Evolutionary conservation across 805 yeast species (phyloP).

Genomic region (Alloascoidea africana): DNA sequence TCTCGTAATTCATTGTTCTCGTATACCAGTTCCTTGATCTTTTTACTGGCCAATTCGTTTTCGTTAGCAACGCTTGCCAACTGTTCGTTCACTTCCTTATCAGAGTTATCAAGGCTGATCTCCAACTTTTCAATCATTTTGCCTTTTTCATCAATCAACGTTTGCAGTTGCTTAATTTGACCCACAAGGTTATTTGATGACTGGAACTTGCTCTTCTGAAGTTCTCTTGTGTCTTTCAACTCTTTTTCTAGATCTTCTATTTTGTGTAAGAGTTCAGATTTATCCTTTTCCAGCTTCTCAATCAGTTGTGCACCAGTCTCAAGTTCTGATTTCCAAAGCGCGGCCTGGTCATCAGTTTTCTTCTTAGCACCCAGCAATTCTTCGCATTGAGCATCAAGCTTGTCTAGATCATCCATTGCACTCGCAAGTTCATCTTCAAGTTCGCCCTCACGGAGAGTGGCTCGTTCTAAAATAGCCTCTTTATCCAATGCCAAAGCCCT

Average conservation of each 20-base stretch:
- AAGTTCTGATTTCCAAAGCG: constrained; percentile 18
- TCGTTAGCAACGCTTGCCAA: constrained; percentile 9
- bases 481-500: constrained; percentile 28
- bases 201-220: constrained; percentile 7
- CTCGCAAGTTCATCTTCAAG: constrained; percentile 14
- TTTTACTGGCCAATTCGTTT: constrained; percentile 18
- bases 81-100: constrained; percentile 11
- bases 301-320: constrained; percentile 19
- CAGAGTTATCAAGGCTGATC: constrained; percentile 13
- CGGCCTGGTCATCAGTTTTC: constrained; percentile 17
- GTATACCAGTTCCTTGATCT: constrained; percentile 21
- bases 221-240: constrained; percentile 10
- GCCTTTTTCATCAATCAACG: constrained; percentile 14
- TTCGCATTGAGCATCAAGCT: constrained; percentile 16
- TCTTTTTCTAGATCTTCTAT: constrained; percentile 18
- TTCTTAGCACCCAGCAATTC: constrained; percentile 17
- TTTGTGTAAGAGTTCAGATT: constrained; percentile 14
- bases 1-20: constrained; percentile 29
- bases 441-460: constrained; percentile 24
- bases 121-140: constrained; percentile 14
- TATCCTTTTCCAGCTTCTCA: constrained; percentile 19
- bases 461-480: constrained; percentile 26
- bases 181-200: constrained; percentile 5
- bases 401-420: constrained; percentile 17
- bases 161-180: constrained; percentile 9